Conservation (phyloP, 1,284 basidiomycete genomes). For the Apiotrichum siamense region DNA sequence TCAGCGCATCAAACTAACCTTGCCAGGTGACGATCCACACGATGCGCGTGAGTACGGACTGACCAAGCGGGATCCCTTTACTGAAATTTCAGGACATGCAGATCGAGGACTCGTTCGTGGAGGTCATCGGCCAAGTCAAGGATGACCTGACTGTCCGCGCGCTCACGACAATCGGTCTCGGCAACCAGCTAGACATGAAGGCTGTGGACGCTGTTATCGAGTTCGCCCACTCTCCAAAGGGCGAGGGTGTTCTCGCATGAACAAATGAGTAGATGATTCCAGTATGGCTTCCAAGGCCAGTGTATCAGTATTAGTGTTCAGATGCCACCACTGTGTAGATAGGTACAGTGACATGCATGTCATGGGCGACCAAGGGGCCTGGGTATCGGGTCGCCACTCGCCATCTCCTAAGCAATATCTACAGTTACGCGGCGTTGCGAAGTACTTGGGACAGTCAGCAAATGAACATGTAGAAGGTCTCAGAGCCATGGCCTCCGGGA, state of each 20-base stretch:
- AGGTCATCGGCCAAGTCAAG: conserved; percentile 66
- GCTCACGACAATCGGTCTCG: conserved; percentile 58
- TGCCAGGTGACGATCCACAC: conserved; percentile 55
- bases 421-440: conserved; percentile 67
- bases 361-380: conserved; percentile 5
- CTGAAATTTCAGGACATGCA: conserved; percentile 49
- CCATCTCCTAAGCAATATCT: conserved; percentile 1
- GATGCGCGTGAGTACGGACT: conserved; percentile 46
- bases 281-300: too few species aligned
- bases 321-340: not conserved
- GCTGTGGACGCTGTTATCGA: conserved; percentile 41
- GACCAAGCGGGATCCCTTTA: not conserved
- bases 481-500: too few species aligned
- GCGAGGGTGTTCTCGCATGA: conserved; percentile 33
- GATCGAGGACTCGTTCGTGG: conserved; percentile 58
- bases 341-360: conserved; percentile 16
- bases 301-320: not conserved
- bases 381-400: conserved; percentile 11
- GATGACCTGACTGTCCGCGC: conserved; percentile 61
- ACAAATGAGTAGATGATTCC: too few species aligned
- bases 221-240: conserved; percentile 36
- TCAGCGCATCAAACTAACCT: too few species aligned
- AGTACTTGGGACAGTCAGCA: conserved; percentile 55
- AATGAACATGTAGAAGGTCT: not conserved
- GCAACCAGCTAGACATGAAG: conserved; percentile 53